Evolutionary conservation across 176 grass and related monocot genomes (phyloP).

Genomic region (Rhipidocladum racemiflorum): DNA sequence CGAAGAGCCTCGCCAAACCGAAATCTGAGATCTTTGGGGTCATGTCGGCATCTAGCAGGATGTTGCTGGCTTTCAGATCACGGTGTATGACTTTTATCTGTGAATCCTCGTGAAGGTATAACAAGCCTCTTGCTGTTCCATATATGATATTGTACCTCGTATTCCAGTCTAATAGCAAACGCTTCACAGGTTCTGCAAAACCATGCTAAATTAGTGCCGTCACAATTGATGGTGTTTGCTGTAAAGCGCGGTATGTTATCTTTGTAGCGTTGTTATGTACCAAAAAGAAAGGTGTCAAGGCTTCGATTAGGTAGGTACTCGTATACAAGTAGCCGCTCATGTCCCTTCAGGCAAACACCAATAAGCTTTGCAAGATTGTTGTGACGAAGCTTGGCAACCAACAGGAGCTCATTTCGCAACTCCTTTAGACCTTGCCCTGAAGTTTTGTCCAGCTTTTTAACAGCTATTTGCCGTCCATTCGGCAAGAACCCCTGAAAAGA

Average conservation of each 20-base stretch:
- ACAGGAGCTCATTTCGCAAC: slow-evolving; percentile 41
- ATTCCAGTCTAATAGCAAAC: no score
- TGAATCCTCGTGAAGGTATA: slow-evolving; percentile 35
- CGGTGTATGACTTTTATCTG: slow-evolving; percentile 43
- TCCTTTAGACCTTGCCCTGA: slow-evolving; percentile 36
- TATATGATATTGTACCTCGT: slow-evolving; percentile 32
- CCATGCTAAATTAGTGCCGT: no score
- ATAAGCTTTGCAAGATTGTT: slow-evolving; percentile 42
- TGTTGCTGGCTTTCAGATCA: slow-evolving; percentile 42
- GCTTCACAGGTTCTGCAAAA: no score
- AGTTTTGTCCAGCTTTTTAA: slow-evolving; percentile 23
- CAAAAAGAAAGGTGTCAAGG: slow-evolving; percentile 40
- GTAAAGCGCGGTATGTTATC: no score
- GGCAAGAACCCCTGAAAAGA: slow-evolving; percentile 32
- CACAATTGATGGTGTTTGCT: no score
- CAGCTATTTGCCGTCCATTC: slow-evolving; percentile 21
- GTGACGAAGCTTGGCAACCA: slow-evolving; percentile 56
- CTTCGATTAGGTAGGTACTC: slow-evolving; percentile 50
- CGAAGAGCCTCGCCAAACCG: slow-evolving; percentile 40
- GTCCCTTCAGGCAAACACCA: slow-evolving; percentile 31
- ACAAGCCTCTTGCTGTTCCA: slow-evolving; percentile 21
- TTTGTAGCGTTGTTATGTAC: background rate
- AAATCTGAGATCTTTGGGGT: slow-evolving; percentile 46
- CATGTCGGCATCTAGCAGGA: slow-evolving; percentile 32
- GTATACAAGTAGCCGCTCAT: slow-evolving; percentile 46